Base-by-base conservation (phyloP, 2,329 filamentous ascomycete genomes). In the Endoconidiophora polonica region DNA sequence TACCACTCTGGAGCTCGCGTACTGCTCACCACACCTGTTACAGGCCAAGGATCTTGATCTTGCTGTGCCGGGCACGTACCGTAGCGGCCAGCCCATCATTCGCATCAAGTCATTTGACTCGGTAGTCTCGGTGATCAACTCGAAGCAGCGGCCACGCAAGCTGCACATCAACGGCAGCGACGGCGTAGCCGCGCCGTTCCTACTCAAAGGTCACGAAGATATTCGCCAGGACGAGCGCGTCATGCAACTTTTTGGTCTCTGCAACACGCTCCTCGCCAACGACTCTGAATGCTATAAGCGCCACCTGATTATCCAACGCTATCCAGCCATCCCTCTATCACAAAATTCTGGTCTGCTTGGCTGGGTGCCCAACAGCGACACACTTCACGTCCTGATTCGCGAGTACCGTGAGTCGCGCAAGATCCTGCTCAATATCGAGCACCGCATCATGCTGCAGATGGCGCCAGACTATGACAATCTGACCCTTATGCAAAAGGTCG, bases 381-480 rank as follows among this genome's bases (percentile, higher is more conserved):
- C 93, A 0, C 71, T 99, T 14, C 93, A 99, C 62, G 85, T 94
- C 16, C 75, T 99, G 44, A 98, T 99, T 60, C 79, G 91, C 56
- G 91, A 98, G 63, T 99, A 99, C 62, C 84, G 91, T 55, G 93
- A 98, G 64, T 94, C 84, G 57, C 80, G 91, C 49, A 94, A 95
- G 68, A 99, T 99, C 56, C 69, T 99, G 38, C 81, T 98, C 57
- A 99, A 98, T 61, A 99, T 99, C 56, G 91, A 99, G 67, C 91
- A 99, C 62, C 83, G 93, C 41, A 98, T 98, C 63, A 99, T 99
- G 91, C 71, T 99, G 51, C 93, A 99, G 64, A 98, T 98, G 91
- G 91, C 91, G 22, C 93, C 91, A 0, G 91, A 99, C 62, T 98
- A 96, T 60, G 91, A 98, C 62, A 95, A 94, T 59, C 78, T 99